Base-by-base conservation (phyloP, 441 rosid genomes). In the Metrosideros polymorpha region DNA sequence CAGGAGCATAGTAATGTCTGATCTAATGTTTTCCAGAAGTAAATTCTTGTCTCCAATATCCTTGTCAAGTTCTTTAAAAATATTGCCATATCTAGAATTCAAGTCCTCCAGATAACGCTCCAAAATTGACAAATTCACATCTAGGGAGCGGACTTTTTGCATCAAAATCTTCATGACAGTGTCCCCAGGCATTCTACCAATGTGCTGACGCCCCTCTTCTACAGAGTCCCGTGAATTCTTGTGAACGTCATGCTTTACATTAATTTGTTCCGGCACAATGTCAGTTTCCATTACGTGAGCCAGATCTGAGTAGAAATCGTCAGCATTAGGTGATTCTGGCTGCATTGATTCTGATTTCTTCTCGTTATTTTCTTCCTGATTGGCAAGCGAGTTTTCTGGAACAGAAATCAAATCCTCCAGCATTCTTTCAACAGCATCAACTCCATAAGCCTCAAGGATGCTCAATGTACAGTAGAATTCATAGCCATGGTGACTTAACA, bases 401-500 rank as follows among this genome's bases (percentile, higher is more conserved):
- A 87, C 91, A 14, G 94, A 93, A 82, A 97, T 94, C 93, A 96
- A 90, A 94, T 97, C 99, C 85, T 95, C 99, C 82, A 97, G 91
- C 99, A 96, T 95, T 85, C 93, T 82, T 87, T 97, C 99, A 84
- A 96, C 95, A 63, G 98, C 98, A 85, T 97, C 99, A 61, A 97
- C 98, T 87, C 99, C 99, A 79, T 92, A 96, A 39, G 93, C 96
- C 94, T 96, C 96, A 61, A 96, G 75, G 83, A 93, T 89, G 87
- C 99, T 97, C 85, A 96, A 89, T 3, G 99, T 97, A 86, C 99
- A 97, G 84, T 97, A 96, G 88, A 97, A 97, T 87, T 96, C 99
- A 39, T 94, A 91, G 24, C 99, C 98, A 83, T 96, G 90, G 90
- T 97, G 99, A 91, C 92, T 93, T 39, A 97, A 85, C 83, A 97